phyloP scores from a whole-genome alignment of 192 early-diverging fungal genomes.

The Rhizophagus prolifer region DNA sequence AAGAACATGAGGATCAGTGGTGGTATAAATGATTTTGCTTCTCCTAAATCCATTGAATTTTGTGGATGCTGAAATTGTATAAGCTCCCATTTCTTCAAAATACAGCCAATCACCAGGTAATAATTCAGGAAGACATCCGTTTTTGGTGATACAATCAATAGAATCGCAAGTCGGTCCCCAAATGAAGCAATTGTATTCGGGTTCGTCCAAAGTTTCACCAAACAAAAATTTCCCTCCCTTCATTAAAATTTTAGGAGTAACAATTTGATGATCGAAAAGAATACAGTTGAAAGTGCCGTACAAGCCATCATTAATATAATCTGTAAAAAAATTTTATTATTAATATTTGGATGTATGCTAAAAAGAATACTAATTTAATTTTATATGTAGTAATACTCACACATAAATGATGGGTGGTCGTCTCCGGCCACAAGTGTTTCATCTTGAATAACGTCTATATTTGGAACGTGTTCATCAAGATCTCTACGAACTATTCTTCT shows the following conservation, averaged over 20 bases:
- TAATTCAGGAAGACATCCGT: constrained; percentile 73
- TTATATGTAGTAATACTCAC: neutral
- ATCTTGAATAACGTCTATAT: neutral
- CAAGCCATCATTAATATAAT: constrained; percentile 99
- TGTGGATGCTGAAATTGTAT: constrained; percentile 87
- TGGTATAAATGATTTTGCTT: constrained; percentile 84
- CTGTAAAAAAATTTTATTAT: neutral
- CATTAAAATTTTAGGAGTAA: constrained; percentile 67
- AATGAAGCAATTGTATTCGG: constrained; percentile 64
- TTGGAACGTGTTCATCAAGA: neutral
- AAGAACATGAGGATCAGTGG: constrained; percentile 49
- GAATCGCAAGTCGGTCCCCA: constrained; percentile 99
- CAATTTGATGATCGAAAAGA: constrained; percentile 91
- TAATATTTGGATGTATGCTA: constrained; percentile 22
- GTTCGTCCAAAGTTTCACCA: constrained; percentile 32
- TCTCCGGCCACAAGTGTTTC: neutral
- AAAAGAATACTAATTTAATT: neutral
- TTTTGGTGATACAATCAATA: constrained; percentile 85
- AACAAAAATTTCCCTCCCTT: constrained; percentile 40
- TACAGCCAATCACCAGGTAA: constrained; percentile 95
- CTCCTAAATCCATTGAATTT: constrained; percentile 89
- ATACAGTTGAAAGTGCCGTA: constrained; percentile 99
- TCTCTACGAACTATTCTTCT: constrained; percentile 73
- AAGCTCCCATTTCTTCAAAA: constrained; percentile 96
- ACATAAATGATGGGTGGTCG: neutral